A percentile compares a stretch with the other conserved stretches of the same genome.
Conservation (phyloP, 441 rosid genomes). For the Gossypium davidsonii region DNA sequence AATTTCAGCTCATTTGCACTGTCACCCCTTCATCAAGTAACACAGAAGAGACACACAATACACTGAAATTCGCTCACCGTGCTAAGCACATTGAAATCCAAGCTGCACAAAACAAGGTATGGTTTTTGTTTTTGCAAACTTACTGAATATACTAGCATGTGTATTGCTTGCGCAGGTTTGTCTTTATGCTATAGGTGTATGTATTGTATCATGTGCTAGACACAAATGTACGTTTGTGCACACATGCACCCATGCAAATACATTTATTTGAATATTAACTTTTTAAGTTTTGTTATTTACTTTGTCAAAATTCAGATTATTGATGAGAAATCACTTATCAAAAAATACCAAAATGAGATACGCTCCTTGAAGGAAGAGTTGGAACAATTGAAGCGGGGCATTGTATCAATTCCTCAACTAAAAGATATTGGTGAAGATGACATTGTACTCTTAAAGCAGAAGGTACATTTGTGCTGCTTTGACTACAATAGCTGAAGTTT, state of each 20-base stretch:
- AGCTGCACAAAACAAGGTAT: constrained; percentile 65
- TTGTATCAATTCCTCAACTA: constrained; percentile 59
- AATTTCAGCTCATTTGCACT: constrained; percentile 71
- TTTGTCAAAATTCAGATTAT: constrained; percentile 44
- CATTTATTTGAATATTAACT: background rate
- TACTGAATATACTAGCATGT: background rate
- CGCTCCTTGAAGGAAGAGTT: constrained; percentile 63
- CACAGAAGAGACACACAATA: constrained; percentile 76
- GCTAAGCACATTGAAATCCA: constrained; percentile 77
- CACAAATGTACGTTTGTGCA: background rate
- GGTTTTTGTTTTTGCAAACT: background rate
- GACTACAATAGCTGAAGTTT: background rate
- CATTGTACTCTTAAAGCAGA: constrained; percentile 75
- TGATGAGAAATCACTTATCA: constrained; percentile 72
- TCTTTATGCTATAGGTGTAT: background rate
- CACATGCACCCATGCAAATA: background rate
- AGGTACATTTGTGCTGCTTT: constrained; percentile 37
- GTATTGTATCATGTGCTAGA: background rate
- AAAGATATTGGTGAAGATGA: constrained; percentile 63
- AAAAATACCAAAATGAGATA: constrained; percentile 73
- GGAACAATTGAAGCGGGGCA: constrained; percentile 59
- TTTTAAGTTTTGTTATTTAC: constrained; percentile 16
- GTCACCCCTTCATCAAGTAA: constrained; percentile 76
- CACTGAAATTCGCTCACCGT: constrained; percentile 76
- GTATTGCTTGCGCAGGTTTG: background rate